Evolutionary conservation across 495 filamentous ascomycete genomes (phyloP).

Genomic region (Tuber indicum): DNA sequence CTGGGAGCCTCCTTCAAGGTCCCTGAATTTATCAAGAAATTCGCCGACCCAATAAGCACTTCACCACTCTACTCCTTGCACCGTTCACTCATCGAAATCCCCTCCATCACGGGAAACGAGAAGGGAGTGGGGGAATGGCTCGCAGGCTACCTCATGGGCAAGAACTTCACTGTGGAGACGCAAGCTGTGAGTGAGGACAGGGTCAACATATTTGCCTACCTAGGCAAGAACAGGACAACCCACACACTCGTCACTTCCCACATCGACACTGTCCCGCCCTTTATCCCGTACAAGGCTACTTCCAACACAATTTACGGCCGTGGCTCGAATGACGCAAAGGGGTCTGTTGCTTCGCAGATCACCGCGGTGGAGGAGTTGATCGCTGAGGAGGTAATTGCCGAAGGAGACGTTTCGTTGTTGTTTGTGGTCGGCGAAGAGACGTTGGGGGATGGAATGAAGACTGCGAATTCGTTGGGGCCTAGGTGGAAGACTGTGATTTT

Average conservation of each 20-base stretch:
- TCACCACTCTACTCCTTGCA: slow-evolving; percentile 66
- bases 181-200: slow-evolving; percentile 50
- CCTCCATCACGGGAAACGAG: slow-evolving; percentile 72
- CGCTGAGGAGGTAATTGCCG: slow-evolving; percentile 43
- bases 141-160: slow-evolving; percentile 56
- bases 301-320: slow-evolving; percentile 59
- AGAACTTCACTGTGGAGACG: slow-evolving; percentile 61
- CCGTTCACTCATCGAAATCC: slow-evolving; percentile 63
- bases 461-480: slow-evolving; percentile 47
- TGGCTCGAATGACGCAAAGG: slow-evolving; percentile 87
- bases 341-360: slow-evolving; percentile 71
- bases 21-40: slow-evolving; percentile 36
- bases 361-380: slow-evolving; percentile 61
- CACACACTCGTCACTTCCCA: slow-evolving; percentile 62
- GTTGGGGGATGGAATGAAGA: slow-evolving; percentile 75
- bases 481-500: slow-evolving; percentile 70
- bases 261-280: slow-evolving; percentile 53
- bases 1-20: slow-evolving; percentile 24
- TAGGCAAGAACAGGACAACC: slow-evolving; percentile 52
- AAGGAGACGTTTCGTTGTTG: slow-evolving; percentile 60
- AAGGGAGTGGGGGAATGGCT: slow-evolving; percentile 62
- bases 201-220: slow-evolving; percentile 77
- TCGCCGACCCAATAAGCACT: slow-evolving; percentile 35
- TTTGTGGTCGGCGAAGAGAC: slow-evolving; percentile 88
- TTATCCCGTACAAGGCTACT: slow-evolving; percentile 57